phyloP scores from a whole-genome alignment of 768 basidiomycete genomes.

The Tulasnella sp. region DNA sequence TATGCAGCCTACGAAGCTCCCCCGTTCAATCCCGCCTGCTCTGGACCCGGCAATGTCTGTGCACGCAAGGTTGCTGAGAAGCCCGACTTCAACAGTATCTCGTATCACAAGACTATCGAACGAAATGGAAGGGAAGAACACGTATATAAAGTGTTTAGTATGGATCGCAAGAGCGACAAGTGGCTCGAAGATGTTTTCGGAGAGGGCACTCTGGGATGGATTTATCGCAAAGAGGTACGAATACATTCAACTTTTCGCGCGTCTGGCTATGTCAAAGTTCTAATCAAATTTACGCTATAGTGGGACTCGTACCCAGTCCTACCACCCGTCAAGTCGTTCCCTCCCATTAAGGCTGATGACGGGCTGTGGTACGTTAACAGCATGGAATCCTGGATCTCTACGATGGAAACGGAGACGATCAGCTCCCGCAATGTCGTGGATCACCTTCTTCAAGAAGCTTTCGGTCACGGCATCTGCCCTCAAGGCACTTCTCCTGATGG shows the following conservation, averaged over 20 bases:
- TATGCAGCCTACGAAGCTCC: neutral
- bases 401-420: constrained; percentile 91
- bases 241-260: neutral
- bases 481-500: neutral
- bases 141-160: constrained; percentile 84
- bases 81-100: constrained; percentile 81
- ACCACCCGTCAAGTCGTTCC: constrained; percentile 56
- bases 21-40: neutral
- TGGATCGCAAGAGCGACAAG: constrained; percentile 52
- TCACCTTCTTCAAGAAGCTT: constrained; percentile 64
- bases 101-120: constrained; percentile 55
- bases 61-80: constrained; percentile 42
- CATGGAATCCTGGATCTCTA: constrained; percentile 86
- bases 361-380: constrained; percentile 88
- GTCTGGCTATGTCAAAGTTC: constrained; percentile 4
- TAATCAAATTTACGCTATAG: constrained; percentile 33
- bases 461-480: constrained; percentile 57
- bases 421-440: constrained; percentile 78
- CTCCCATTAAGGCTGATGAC: constrained; percentile 66
- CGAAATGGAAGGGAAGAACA: constrained; percentile 41
- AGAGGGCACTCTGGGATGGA: constrained; percentile 63
- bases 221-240: constrained; percentile 64
- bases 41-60: neutral
- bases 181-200: constrained; percentile 62
- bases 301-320: constrained; percentile 78